phyloP scores from a whole-genome alignment of 225 moss, liverwort and hornwort genomes.

The Marchantia polymorpha region DNA sequence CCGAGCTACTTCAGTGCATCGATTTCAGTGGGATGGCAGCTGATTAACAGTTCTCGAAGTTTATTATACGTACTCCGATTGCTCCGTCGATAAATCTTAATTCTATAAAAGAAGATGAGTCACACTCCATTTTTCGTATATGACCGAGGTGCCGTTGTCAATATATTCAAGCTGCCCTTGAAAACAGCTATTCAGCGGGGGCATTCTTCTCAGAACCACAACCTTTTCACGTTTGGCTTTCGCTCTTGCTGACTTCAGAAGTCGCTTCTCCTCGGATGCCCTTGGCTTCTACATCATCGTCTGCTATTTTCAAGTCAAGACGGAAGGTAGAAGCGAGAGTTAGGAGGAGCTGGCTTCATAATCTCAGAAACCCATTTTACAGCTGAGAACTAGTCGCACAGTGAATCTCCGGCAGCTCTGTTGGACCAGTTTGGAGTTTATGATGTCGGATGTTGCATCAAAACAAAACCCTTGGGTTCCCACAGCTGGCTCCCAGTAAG shows the following conservation, averaged over 20 bases:
- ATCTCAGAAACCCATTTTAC: too few relatives aligned
- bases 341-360: not conserved
- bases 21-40: not conserved
- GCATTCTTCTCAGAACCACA: not conserved
- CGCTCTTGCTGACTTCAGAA: not conserved
- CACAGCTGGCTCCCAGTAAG: not conserved
- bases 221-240: conserved; percentile 1
- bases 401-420: not conserved
- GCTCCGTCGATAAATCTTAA: not conserved
- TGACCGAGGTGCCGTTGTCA: not conserved
- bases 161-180: not conserved
- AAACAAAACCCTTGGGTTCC: not conserved
- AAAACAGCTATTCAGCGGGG: not conserved
- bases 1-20: not conserved
- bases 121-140: not conserved
- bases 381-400: not conserved
- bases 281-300: not conserved
- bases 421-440: not conserved
- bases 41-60: not conserved
- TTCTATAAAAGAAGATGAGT: not conserved
- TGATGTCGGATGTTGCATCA: conserved; percentile 5
- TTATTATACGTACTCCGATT: not conserved
- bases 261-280: not conserved
- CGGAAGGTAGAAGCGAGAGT: not conserved
- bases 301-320: not conserved